Evolutionary conservation across 1,139 yeast species (phyloP).

Genomic region (Yamadazyma jaroonii): DNA sequence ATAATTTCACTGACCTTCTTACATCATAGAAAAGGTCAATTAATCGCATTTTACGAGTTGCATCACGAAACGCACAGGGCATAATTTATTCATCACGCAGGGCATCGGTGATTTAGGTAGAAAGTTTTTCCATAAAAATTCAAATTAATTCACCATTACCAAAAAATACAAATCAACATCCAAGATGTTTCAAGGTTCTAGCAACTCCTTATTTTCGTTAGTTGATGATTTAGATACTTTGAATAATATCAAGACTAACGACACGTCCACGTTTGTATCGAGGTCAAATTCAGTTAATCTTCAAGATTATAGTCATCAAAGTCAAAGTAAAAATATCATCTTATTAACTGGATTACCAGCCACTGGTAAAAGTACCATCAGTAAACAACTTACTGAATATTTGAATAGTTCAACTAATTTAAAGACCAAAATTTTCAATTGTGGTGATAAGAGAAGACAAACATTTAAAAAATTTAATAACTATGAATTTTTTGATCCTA

Average conservation of each 20-base stretch:
- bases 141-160: too few species aligned
- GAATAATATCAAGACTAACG: slow-evolving; percentile 3
- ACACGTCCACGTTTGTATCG: slow-evolving; percentile 5
- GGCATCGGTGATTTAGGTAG: too few species aligned
- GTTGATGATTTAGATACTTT: slow-evolving; percentile 1
- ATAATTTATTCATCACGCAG: not conserved
- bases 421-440: slow-evolving; percentile 44
- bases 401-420: slow-evolving; percentile 28
- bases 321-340: slow-evolving; percentile 17
- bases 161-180: too few species aligned
- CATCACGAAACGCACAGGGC: slow-evolving; percentile 9
- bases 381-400: slow-evolving; percentile 46
- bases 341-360: slow-evolving; percentile 70
- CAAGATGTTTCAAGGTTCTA: slow-evolving; percentile 5
- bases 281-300: slow-evolving; percentile 6
- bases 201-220: slow-evolving; percentile 7
- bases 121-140: too few species aligned
- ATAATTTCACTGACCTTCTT: too few species aligned
- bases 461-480: slow-evolving; percentile 19
- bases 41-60: slow-evolving; percentile 1
- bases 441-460: slow-evolving; percentile 55
- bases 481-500: slow-evolving; percentile 46
- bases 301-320: not conserved
- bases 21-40: slow-evolving; percentile 2
- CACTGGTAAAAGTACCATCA: slow-evolving; percentile 64